These are phyloP conservation scores for Picea sitchensis DNA, from an alignment of 75 land plant species.

Conservation along the genomic window DNA sequence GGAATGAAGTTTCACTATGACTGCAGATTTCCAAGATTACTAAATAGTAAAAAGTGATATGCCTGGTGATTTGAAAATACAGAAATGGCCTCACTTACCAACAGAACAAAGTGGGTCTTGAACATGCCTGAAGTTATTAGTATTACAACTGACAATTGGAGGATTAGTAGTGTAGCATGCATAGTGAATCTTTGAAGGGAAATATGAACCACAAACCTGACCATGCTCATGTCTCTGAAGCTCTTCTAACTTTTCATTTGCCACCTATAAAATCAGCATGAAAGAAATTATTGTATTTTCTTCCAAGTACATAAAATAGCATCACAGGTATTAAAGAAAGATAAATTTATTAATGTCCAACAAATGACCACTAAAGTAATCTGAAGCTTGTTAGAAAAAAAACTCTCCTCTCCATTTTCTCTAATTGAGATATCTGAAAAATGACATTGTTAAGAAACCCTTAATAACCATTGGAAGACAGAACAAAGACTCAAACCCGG, in stretches of 20 bases:
- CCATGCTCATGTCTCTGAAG: conserved; percentile 3
- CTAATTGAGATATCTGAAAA: neutral
- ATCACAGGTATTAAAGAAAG: no score
- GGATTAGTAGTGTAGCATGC: neutral
- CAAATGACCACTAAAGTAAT: neutral
- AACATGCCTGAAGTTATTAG: neutral
- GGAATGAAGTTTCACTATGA: neutral
- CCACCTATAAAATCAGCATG: conserved; percentile 21
- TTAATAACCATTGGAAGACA: neutral
- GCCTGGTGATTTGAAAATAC: no score
- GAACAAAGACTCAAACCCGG: conserved; percentile 31
- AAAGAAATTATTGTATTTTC: conserved; percentile 1
- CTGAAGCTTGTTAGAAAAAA: neutral
- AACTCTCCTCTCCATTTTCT: neutral
- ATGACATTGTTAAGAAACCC: neutral
- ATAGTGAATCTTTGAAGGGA: neutral
- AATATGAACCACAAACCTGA: conserved; percentile 24
- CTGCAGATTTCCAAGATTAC: no score
- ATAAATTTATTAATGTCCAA: no score
- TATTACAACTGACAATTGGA: no score
- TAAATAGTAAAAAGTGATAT: no score
- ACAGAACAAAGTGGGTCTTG: neutral
- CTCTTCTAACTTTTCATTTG: conserved; percentile 44
- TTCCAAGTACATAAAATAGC: neutral
- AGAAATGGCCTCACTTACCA: no score